Percentiles rank a stretch among this genome's conserved stretches.
These are phyloP conservation scores for Phlyctochytrium bullatum DNA, from an alignment of 192 early-diverging fungal species.

Conservation along the genomic window DNA sequence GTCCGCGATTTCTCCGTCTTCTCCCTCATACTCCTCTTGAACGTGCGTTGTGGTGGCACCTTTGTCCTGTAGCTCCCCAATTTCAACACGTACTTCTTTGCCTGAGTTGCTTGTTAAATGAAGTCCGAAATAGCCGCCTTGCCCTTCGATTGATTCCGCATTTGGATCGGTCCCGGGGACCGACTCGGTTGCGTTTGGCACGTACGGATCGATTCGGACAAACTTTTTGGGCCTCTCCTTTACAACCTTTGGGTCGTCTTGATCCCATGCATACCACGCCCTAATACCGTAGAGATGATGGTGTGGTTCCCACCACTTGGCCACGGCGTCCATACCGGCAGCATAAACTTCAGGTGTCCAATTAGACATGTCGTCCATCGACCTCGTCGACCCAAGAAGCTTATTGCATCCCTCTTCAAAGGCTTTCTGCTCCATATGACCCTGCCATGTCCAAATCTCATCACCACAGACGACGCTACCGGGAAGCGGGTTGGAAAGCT, in stretches of 20 bases:
- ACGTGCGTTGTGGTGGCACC: too few species aligned
- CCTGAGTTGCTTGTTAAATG: not conserved
- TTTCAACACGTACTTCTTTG: not conserved
- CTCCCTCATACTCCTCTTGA: not conserved
- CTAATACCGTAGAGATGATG: slow-evolving; percentile 7
- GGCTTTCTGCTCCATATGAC: not conserved
- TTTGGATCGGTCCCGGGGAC: not conserved
- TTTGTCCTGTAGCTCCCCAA: too few species aligned
- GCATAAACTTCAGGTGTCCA: slow-evolving; percentile 2
- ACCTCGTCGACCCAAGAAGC: not conserved
- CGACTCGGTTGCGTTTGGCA: not conserved
- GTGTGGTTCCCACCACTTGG: slow-evolving; percentile 18
- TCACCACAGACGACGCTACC: not conserved
- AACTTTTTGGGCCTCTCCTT: not conserved
- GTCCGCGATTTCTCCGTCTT: slow-evolving; percentile 1
- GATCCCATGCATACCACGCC: slow-evolving; percentile 24
- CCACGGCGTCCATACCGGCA: slow-evolving; percentile 4
- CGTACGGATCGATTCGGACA: not conserved
- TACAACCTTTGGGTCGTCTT: not conserved
- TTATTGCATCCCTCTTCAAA: not conserved
- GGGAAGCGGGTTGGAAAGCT: not conserved
- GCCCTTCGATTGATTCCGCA: not conserved
- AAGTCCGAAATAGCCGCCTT: too few species aligned
- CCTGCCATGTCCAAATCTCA: slow-evolving; percentile 9
- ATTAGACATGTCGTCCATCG: not conserved